These are phyloP conservation scores for Dothiorella sarmentorum DNA, from an alignment of 2,329 filamentous ascomycete genomes.

Conservation along the genomic window DNA sequence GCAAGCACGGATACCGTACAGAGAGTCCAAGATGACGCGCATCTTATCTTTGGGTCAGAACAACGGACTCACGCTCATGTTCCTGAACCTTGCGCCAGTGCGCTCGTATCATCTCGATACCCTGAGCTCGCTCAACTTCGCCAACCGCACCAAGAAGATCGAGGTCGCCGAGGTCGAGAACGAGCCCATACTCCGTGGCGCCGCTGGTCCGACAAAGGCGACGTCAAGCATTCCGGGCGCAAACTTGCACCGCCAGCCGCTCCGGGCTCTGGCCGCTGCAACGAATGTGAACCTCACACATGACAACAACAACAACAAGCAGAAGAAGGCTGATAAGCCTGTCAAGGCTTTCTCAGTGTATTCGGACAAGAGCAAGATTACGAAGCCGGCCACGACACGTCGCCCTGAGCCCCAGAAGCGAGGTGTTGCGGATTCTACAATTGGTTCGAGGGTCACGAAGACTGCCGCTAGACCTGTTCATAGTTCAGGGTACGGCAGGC, in stretches of 20 bases:
- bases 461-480: slow-evolving; percentile 29
- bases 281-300: slow-evolving; percentile 64
- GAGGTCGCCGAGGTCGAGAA: slow-evolving; percentile 95
- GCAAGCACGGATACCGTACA: slow-evolving; percentile 76
- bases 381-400: slow-evolving; percentile 21
- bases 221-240: slow-evolving; percentile 34
- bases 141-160: slow-evolving; percentile 92
- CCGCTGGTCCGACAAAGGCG: slow-evolving; percentile 30
- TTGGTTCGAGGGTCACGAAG: slow-evolving; percentile 32
- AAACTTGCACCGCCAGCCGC: slow-evolving; percentile 63
- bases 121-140: slow-evolving; percentile 88
- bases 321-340: slow-evolving; percentile 61
- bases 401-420: slow-evolving; percentile 45
- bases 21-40: slow-evolving; percentile 95
- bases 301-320: slow-evolving; percentile 49
- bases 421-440: slow-evolving; percentile 38
- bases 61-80: slow-evolving; percentile 94
- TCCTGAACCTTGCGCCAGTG: slow-evolving; percentile 88
- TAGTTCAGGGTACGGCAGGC: slow-evolving; percentile 19
- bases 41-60: slow-evolving; percentile 92
- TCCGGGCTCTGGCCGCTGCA: slow-evolving; percentile 71
- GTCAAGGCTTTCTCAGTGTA: slow-evolving; percentile 85
- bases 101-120: slow-evolving; percentile 92
- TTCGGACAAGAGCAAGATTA: slow-evolving; percentile 59
- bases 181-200: slow-evolving; percentile 64